Percentiles rank a stretch among this genome's conserved stretches.
Conservation (phyloP, 2,329 filamentous ascomycete genomes). For the Aurifilum marmelostoma region DNA sequence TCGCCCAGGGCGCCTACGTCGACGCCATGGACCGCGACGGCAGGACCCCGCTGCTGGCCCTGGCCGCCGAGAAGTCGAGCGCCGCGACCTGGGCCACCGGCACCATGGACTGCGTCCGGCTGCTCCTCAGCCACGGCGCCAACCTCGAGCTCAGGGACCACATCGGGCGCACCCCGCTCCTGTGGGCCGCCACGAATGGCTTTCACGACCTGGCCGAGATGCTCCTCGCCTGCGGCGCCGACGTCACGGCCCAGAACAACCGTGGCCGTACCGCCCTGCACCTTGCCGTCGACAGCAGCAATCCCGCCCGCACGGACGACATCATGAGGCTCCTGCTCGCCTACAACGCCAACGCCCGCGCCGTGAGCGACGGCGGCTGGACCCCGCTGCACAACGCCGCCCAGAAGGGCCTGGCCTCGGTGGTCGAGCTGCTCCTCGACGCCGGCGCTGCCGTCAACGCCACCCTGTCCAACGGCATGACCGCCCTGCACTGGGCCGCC, state of each 20-base stretch:
- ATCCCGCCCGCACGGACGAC: slow-evolving; percentile 33
- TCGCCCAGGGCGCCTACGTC: slow-evolving; percentile 39
- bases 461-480: slow-evolving; percentile 55
- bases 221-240: slow-evolving; percentile 41
- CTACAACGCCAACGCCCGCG: slow-evolving; percentile 38
- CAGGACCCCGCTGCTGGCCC: slow-evolving; percentile 42
- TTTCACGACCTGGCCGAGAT: slow-evolving; percentile 48
- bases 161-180: slow-evolving; percentile 56
- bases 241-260: slow-evolving; percentile 48
- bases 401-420: slow-evolving; percentile 40
- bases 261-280: slow-evolving; percentile 52
- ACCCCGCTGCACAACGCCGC: slow-evolving; percentile 47
- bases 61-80: slow-evolving; percentile 42
- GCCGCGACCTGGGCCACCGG: slow-evolving; percentile 41
- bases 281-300: slow-evolving; percentile 50
- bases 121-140: slow-evolving; percentile 43
- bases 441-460: slow-evolving; percentile 50
- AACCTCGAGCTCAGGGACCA: slow-evolving; percentile 46
- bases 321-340: slow-evolving; percentile 43
- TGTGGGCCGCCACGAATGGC: slow-evolving; percentile 62
- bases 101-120: slow-evolving; percentile 41
- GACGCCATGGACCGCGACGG: slow-evolving; percentile 42
- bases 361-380: slow-evolving; percentile 45
- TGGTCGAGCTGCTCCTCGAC: slow-evolving; percentile 45
- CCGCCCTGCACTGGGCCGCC: slow-evolving; percentile 56